These are phyloP conservation scores for Nyctanthes arbortristis DNA, from an alignment of 257 asterid genomes.

Conservation along the genomic window DNA sequence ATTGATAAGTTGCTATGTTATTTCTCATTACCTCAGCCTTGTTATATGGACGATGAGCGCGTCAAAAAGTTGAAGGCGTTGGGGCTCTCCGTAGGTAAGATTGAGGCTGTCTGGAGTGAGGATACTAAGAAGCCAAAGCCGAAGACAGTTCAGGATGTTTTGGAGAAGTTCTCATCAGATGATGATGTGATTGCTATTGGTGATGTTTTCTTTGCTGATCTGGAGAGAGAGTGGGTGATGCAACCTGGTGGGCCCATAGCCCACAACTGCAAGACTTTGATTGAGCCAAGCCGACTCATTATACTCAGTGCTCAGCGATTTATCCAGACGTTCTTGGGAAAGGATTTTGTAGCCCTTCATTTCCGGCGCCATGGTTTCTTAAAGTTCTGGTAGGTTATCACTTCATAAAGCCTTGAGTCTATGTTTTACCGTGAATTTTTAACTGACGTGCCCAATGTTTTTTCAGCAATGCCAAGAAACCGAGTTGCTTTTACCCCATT, in stretches of 20 bases:
- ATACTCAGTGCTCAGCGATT: conserved; percentile 94
- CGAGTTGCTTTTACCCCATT: conserved; percentile 93
- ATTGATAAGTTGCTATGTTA: conserved; percentile 78
- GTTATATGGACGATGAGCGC: conserved; percentile 83
- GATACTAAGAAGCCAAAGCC: conserved; percentile 81
- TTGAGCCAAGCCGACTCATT: conserved; percentile 89
- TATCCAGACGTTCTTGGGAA: conserved; percentile 90
- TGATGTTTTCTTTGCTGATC: conserved; percentile 93
- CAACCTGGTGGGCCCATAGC: conserved; percentile 97
- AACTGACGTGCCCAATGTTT: conserved; percentile 24
- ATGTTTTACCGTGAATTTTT: conserved; percentile 19
- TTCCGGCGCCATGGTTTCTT: conserved; percentile 96
- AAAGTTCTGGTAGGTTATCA: conserved; percentile 77
- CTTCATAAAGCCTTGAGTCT: conserved; percentile 11
- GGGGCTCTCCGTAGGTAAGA: conserved; percentile 72
- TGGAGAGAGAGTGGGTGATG: conserved; percentile 87
- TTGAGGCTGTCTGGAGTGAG: conserved; percentile 86
- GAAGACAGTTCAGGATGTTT: conserved; percentile 61
- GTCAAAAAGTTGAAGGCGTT: conserved; percentile 77
- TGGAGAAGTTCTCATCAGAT: conserved; percentile 59
- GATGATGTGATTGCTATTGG: conserved; percentile 89
- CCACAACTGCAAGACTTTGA: conserved; percentile 75
- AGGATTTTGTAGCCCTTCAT: conserved; percentile 86
- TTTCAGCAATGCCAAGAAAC: conserved; percentile 78
- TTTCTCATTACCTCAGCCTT: conserved; percentile 83